phyloP scores from a whole-genome alignment of 345 rosid genomes.

The Melastoma malabathricum region DNA sequence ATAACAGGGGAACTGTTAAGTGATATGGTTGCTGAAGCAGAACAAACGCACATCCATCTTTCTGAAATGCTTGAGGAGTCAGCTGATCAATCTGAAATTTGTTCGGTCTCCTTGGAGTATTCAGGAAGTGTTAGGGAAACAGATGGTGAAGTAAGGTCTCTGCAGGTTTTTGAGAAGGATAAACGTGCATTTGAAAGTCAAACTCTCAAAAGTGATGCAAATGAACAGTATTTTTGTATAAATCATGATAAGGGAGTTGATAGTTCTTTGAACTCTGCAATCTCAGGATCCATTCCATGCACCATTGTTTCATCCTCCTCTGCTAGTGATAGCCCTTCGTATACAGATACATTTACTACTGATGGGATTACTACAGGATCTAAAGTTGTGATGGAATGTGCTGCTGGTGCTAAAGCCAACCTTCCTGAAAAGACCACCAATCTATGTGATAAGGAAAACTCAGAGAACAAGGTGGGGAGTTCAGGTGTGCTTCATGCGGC shows the following conservation, averaged over 20 bases:
- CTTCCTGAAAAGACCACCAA: constrained; percentile 14
- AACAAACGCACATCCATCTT: constrained; percentile 3
- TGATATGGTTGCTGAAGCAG: constrained; percentile 5
- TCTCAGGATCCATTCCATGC: too few relatives aligned
- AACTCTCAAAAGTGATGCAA: too few relatives aligned
- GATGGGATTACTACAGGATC: too few relatives aligned
- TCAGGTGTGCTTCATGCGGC: constrained; percentile 13
- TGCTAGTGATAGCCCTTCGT: too few relatives aligned
- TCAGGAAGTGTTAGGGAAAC: constrained; percentile 5
- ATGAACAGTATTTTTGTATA: too few relatives aligned
- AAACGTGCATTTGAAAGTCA: constrained; percentile 4
- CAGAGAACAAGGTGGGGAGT: constrained; percentile 20
- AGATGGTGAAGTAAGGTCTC: background rate
- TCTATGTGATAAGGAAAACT: constrained; percentile 19
- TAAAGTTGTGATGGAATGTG: constrained; percentile 13
- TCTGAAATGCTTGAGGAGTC: constrained; percentile 17
- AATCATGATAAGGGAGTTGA: too few relatives aligned
- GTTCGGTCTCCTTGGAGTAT: constrained; percentile 12
- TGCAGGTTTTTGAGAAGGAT: constrained; percentile 12
- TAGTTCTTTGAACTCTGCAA: too few relatives aligned
- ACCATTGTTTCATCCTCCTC: too few relatives aligned
- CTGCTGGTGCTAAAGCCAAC: constrained; percentile 14
- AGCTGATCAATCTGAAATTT: constrained; percentile 15
- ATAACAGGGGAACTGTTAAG: constrained; percentile 1
- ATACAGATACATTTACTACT: too few relatives aligned